phyloP scores from a whole-genome alignment of 176 grass and related monocot genomes.

The Oryza punctata region DNA sequence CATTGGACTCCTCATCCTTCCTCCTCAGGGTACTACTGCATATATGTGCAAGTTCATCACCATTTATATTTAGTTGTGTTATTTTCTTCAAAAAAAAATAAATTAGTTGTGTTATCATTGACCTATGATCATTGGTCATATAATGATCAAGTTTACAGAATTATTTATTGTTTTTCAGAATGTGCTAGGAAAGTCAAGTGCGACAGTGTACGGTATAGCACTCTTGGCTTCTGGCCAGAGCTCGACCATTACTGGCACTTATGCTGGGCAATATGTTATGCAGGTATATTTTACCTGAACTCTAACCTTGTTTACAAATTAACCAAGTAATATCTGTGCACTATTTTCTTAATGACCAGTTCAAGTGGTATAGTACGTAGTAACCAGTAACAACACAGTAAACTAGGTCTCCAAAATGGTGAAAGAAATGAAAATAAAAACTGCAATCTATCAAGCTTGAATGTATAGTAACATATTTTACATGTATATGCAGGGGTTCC shows the following conservation, averaged over 20 bases:
- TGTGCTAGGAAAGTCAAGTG: constrained; percentile 67
- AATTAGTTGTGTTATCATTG: not conserved
- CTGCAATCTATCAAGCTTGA: not conserved
- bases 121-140: not conserved
- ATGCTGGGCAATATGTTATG: constrained; percentile 75
- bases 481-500: not conserved
- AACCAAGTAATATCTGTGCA: not conserved
- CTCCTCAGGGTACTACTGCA: constrained; percentile 65
- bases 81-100: too few species aligned
- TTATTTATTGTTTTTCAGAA: constrained; percentile 46
- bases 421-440: not conserved
- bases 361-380: too few species aligned
- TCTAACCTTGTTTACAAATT: not conserved
- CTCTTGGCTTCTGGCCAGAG: constrained; percentile 76
- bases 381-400: too few species aligned
- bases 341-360: too few species aligned
- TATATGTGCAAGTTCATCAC: not conserved
- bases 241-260: constrained; percentile 80
- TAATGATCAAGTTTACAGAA: not conserved
- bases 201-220: constrained; percentile 60
- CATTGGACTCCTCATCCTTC: constrained; percentile 75
- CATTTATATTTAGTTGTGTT: not conserved
- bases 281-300: constrained; percentile 41
- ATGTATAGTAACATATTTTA: not conserved
- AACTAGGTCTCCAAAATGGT: not conserved